phyloP scores from a whole-genome alignment of 345 rosid genomes.

The Murraya koenigii region DNA sequence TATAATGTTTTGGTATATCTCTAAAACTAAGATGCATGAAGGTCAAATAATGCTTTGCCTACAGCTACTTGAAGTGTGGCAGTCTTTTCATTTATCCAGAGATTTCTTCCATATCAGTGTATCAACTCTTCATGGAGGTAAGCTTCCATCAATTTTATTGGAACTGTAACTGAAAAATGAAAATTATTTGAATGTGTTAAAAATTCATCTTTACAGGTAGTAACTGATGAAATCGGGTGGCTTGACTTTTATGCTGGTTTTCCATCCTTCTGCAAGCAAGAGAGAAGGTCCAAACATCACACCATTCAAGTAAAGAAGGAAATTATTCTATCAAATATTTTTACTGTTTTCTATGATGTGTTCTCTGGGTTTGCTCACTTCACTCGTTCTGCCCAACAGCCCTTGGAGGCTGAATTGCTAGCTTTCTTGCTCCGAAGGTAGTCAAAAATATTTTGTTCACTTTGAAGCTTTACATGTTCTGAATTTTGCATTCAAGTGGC shows the following conservation, averaged over 20 bases:
- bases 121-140: slow-evolving; percentile 68
- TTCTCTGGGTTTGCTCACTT: slow-evolving; percentile 74
- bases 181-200: slow-evolving; percentile 1
- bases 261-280: slow-evolving; percentile 27
- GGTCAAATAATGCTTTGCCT: slow-evolving; percentile 8
- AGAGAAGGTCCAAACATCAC: slow-evolving; percentile 47
- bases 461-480: background rate
- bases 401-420: slow-evolving; percentile 46
- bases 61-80: slow-evolving; percentile 74
- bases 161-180: slow-evolving; percentile 13
- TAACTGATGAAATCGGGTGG: slow-evolving; percentile 70
- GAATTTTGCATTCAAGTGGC: background rate
- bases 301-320: slow-evolving; percentile 66
- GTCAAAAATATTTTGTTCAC: slow-evolving; percentile 3
- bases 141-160: slow-evolving; percentile 17
- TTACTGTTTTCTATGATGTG: slow-evolving; percentile 66
- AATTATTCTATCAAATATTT: slow-evolving; percentile 52
- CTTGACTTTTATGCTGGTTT: slow-evolving; percentile 58
- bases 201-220: slow-evolving; percentile 37
- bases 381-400: slow-evolving; percentile 50
- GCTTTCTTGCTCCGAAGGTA: slow-evolving; percentile 63
- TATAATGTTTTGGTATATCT: background rate
- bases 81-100: slow-evolving; percentile 57
- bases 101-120: slow-evolving; percentile 43
- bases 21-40: background rate